A percentile compares a stretch with the other conserved stretches of the same genome.
These are phyloP conservation scores for Cymbopogon citratus DNA, from an alignment of 176 grass and related monocot species.

Conservation along the genomic window DNA sequence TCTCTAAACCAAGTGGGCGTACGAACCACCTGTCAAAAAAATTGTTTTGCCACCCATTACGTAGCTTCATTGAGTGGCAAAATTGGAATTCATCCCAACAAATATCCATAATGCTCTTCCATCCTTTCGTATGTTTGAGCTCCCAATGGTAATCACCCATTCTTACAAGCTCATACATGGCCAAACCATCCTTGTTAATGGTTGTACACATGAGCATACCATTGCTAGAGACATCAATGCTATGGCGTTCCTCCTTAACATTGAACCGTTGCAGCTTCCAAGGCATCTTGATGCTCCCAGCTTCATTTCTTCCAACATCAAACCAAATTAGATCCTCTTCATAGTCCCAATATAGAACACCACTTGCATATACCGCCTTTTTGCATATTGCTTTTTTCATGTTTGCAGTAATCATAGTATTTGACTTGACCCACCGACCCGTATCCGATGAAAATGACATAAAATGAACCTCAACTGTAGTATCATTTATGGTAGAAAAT, in stretches of 20 bases:
- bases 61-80: constrained; percentile 13
- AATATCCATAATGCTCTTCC: neutral
- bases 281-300: neutral
- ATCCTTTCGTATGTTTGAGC: constrained; percentile 3
- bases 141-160: neutral
- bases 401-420: neutral
- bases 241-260: neutral
- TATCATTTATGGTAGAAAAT: neutral
- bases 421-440: neutral
- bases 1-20: neutral
- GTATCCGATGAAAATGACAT: neutral
- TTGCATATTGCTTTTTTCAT: neutral
- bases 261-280: neutral
- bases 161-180: neutral
- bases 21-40: neutral
- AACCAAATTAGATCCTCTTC: neutral
- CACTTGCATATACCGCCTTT: neutral
- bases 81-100: neutral
- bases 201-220: neutral
- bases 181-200: neutral
- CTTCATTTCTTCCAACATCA: neutral
- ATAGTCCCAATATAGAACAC: neutral
- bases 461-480: neutral
- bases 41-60: neutral
- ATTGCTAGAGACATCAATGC: neutral